Evolutionary conservation across 2,329 filamentous ascomycete species (phyloP), one percentile per base, ranked within the genome.

Genomic region (Neonectria punicea): DNA sequence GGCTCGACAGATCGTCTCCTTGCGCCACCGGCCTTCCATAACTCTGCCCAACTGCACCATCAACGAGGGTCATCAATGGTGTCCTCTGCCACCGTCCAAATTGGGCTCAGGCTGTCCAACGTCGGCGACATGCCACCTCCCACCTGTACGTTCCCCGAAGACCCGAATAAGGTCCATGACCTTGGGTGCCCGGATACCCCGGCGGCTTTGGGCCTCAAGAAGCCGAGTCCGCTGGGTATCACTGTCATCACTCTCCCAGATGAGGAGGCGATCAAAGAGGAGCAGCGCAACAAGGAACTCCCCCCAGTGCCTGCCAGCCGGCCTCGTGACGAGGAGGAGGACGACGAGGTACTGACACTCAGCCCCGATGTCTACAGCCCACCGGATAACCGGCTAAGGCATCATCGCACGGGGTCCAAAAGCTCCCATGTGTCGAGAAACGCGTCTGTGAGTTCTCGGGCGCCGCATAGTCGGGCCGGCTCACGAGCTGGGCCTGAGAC

Each of bases 71-170:
- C 88, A 5, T 93, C 90, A 1, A 82, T 89, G 46, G 83, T 82
- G 16, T 92, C 90, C 49, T 87, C 87, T 10, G 89, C 89, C 25
- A 92, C 90, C 0, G 90, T 93, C 11, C 90, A 92, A 73, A 92
- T 93, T 56, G 90, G 90, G 1, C 81, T 93, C 16, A 86, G 90
- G 11, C 82, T 93, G 60, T 92, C 90, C 28, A 88, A 84, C 58
- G 83, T 86, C 34, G 80, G 84, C 14, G 85, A 87, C 67, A 82
- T 87, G 66, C 77, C 80, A 1, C 79, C 70, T 8, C 47, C 71
- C 18, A 70, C 70, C 10, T 66, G 75, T 3, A 55, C 69, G 3
- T 62, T 68, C 9, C 65, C 67, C 22, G 65, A 69, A 53, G 68
- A 74, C 32, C 14, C 60, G 18, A 65, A 58, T 64, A 79, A 80